These are phyloP conservation scores for Tetraselmis striata DNA, from an alignment of 139 green algal species.

Conservation along the genomic window DNA sequence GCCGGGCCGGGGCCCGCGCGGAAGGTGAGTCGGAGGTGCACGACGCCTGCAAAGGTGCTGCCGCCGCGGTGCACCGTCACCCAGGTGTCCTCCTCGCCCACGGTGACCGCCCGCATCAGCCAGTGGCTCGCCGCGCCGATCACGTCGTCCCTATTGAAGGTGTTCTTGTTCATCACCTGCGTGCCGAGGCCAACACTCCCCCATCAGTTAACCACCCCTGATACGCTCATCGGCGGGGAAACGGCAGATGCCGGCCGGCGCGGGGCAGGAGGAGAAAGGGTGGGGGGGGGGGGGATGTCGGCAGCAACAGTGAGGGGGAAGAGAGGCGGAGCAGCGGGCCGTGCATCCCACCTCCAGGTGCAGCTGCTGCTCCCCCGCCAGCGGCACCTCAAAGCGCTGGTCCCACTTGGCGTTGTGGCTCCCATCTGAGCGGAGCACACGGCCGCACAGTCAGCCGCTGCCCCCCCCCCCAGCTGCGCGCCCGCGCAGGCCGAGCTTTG, in stretches of 20 bases:
- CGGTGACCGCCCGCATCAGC: neutral
- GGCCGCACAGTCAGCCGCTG: too few species aligned
- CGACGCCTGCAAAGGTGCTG: neutral
- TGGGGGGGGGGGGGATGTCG: neutral
- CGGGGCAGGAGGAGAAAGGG: neutral
- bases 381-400: neutral
- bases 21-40: neutral
- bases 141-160: neutral
- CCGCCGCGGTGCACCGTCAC: neutral
- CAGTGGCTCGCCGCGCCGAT: neutral
- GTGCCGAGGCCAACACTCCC: neutral
- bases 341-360: neutral
- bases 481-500: too few species aligned
- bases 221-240: neutral
- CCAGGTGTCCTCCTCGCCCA: neutral
- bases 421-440: neutral
- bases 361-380: neutral
- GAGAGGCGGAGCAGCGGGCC: neutral
- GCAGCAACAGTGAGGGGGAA: neutral
- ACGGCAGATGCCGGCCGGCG: neutral
- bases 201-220: neutral
- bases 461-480: too few species aligned
- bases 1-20: too few species aligned
- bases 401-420: neutral
- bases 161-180: neutral